Evolutionary conservation across 2,329 filamentous ascomycete species (phyloP), one percentile per base, ranked within the genome.

Genomic region (Diaporthe destruens): DNA sequence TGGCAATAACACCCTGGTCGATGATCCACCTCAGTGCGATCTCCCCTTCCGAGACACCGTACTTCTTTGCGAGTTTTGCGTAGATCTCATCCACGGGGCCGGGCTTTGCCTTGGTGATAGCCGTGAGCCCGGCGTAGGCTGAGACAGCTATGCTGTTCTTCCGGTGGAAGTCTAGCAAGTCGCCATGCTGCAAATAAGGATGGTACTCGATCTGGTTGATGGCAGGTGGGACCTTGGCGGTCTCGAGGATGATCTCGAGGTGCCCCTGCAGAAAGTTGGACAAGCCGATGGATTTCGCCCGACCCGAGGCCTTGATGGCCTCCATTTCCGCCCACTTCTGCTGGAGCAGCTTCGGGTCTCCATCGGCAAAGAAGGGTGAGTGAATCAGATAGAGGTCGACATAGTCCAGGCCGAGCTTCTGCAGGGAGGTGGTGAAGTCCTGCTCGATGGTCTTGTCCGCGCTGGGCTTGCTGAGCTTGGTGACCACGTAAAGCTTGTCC

Each of bases 191-290:
- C 67, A 93, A 85, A 80, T 94, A 94, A 0, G 93, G 93, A 81
- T 96, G 92, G 78, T 89, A 91, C 84, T 96, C 93, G 78, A 96
- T 93, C 85, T 96, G 93, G 84, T 96, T 95, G 74, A 93, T 88
- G 8, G 89, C 90, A 0, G 94, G 94, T 3, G 84, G 79, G 74
- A 92, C 80, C 76, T 87, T 88, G 66, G 91, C 90, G 6, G 90
- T 89, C 79, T 87, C 80, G 2, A 92, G 83, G 54, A 91, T 79
- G 3, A 82, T 78, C 79, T 91, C 87, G 25, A 92, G 81, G 75
- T 92, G 84, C 55, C 82, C 78, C 76, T 86, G 82, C 42, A 88
- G 78, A 78, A 93, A 96, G 84, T 96, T 96, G 78, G 91, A 94
- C 18, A 96, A 91, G 67, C 94, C 94, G 76, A 96, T 94, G 71